Evolutionary conservation across 345 rosid genomes (phyloP), one percentile per base, ranked within the genome.

Genomic region (Salix dunnii): DNA sequence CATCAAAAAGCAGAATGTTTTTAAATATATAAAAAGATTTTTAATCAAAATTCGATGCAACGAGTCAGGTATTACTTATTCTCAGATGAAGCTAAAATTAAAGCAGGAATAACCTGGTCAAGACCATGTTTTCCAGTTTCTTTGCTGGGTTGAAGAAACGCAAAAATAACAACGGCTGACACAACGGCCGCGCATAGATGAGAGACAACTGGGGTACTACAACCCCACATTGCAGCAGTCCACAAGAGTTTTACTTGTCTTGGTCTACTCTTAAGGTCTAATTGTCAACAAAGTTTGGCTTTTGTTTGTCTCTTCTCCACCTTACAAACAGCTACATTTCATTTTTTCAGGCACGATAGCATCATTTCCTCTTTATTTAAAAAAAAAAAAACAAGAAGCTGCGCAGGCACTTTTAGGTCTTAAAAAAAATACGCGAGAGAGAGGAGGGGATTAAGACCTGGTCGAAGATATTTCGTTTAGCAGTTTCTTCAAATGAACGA

Each of bases 401-500:
- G 25, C n/a, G 23, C 12, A 6, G 1, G 60, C 12, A 53, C 9
- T 53, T 49, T 53, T 21, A 46, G 5, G 51, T 4, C 18, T 46
- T 16, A 46, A 0, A 14, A 46, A 14, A 46, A 7, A 20, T 53
- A 20, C 21, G 63, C 2, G 28, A 58, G 63, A 12, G 62, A 23
- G 63, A 0, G 46, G 14, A 42, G 46, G 4, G 17, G 18, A 23
- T 68, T 31, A 40, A 36, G 48, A 91, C 95, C 95, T 83, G 91
- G 76, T 91, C 92, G 67, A 88, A 80, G 82, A 94, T 17, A 63
- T 83, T 71, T 21, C 91, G 92, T 67, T 89, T 89, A 21, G 91
- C 91, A 61, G 90, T 90, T 78, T 87, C 92, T 79, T 86, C 85
- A 90, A 90, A 90, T 60, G 88, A 46, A 21, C 85, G 86, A n/a